Conservation (phyloP, 306 rosid genomes). For the Quillaja saponaria region DNA sequence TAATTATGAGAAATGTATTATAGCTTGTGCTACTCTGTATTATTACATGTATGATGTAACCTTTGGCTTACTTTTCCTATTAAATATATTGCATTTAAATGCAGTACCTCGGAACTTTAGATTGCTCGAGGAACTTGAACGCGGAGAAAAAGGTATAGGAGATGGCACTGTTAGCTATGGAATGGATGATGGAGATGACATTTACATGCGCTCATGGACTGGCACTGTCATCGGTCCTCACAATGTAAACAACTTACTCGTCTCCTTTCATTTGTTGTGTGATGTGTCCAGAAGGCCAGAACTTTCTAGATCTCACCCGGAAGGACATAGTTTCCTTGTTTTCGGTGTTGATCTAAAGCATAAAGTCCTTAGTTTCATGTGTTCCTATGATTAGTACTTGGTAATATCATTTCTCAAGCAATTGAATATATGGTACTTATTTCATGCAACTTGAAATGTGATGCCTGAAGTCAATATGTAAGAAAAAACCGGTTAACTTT, state of each 20-base stretch:
- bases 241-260: conserved; percentile 57
- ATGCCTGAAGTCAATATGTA: not conserved
- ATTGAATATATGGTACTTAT: conserved; percentile 1
- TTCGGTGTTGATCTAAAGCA: too few relatives aligned
- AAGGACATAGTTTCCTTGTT: too few relatives aligned
- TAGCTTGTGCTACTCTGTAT: too few relatives aligned
- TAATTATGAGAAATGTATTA: not conserved
- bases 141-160: conserved; percentile 93
- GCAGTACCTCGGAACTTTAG: conserved; percentile 99
- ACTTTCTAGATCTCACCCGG: too few relatives aligned
- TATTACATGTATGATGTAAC: too few relatives aligned
- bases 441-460: not conserved
- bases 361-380: not conserved
- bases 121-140: conserved; percentile 98
- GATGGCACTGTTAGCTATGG: conserved; percentile 96
- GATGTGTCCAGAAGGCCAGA: not conserved
- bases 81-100: conserved; percentile 28
- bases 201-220: conserved; percentile 94
- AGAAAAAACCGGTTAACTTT: not conserved
- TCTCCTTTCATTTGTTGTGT: conserved; percentile 2
- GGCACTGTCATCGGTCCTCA: conserved; percentile 98
- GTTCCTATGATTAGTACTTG: not conserved
- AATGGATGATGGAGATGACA: conserved; percentile 99
- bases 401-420: not conserved
- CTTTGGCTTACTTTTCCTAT: not conserved